phyloP scores from a whole-genome alignment of 2,329 filamentous ascomycete genomes.

The Aspergillus sp. region DNA sequence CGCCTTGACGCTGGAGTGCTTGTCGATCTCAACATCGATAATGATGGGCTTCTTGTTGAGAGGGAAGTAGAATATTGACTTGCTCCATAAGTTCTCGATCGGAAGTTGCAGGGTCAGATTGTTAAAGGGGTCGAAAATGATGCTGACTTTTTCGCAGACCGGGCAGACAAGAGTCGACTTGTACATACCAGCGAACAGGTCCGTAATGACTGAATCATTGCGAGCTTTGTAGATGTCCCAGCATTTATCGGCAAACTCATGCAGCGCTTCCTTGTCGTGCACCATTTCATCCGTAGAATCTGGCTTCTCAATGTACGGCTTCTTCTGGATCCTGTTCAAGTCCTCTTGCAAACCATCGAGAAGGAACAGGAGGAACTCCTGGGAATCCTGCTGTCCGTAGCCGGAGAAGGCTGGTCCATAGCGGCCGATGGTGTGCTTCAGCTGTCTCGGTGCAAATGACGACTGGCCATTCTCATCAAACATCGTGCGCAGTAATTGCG shows the following conservation, averaged over 20 bases:
- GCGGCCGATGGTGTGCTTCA: constrained; percentile 80
- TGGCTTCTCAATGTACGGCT: constrained; percentile 96
- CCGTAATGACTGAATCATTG: constrained; percentile 93
- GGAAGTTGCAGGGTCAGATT: constrained; percentile 90
- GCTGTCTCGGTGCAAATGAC: constrained; percentile 77
- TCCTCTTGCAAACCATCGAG: constrained; percentile 95
- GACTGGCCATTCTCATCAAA: constrained; percentile 69
- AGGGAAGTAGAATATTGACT: constrained; percentile 76
- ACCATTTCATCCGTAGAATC: constrained; percentile 98
- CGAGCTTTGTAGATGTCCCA: constrained; percentile 90
- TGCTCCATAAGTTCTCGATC: constrained; percentile 79
- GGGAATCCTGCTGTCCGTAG: constrained; percentile 95
- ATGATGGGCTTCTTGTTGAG: constrained; percentile 71
- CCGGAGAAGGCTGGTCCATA: constrained; percentile 87
- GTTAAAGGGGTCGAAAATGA: constrained; percentile 98
- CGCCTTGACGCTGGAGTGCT: constrained; percentile 63
- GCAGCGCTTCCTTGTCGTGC: constrained; percentile 76
- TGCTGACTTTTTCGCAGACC: constrained; percentile 89
- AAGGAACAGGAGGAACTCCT: constrained; percentile 94
- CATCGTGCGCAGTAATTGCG: constrained; percentile 73
- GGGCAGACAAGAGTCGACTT: constrained; percentile 96
- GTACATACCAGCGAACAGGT: constrained; percentile 97
- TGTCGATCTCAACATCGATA: constrained; percentile 77
- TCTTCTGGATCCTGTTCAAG: constrained; percentile 88
- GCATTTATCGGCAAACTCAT: constrained; percentile 82